These are phyloP conservation scores for Syzygium aromaticum DNA, from an alignment of 345 rosid species.

Conservation along the genomic window DNA sequence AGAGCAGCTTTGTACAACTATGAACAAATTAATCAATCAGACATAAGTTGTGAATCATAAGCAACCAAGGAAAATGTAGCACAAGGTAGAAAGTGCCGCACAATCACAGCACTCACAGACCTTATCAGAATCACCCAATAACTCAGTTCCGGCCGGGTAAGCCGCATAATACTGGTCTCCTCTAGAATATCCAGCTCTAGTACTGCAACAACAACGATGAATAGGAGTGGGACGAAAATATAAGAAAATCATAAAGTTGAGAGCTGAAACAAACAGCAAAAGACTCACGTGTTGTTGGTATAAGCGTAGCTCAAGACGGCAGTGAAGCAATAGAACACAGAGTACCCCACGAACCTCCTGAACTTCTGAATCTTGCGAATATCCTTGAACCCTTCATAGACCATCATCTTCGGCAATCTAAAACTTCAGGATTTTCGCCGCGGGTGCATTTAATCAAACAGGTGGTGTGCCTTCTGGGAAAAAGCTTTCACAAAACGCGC, in stretches of 20 bases:
- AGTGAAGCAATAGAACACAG: conserved; percentile 61
- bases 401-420: conserved; percentile 11
- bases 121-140: conserved; percentile 72
- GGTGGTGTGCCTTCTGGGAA: not conserved
- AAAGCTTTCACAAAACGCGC: not conserved
- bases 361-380: conserved; percentile 77
- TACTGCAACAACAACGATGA: conserved; percentile 29
- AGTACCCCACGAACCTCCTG: conserved; percentile 58
- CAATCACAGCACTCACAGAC: conserved; percentile 12
- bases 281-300: conserved; percentile 76
- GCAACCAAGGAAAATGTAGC: conserved; percentile 3
- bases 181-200: conserved; percentile 83
- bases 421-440: not conserved
- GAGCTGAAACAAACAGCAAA: not conserved
- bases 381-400: conserved; percentile 36
- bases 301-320: conserved; percentile 54
- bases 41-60: not conserved
- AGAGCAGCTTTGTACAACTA: conserved; percentile 86
- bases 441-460: not conserved
- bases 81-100: not conserved
- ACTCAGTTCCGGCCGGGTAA: conserved; percentile 92
- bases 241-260: not conserved
- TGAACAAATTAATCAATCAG: not conserved
- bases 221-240: not conserved
- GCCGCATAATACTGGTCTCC: conserved; percentile 89